phyloP scores from a whole-genome alignment of 345 rosid species.

The Citrus reticulata region DNA sequence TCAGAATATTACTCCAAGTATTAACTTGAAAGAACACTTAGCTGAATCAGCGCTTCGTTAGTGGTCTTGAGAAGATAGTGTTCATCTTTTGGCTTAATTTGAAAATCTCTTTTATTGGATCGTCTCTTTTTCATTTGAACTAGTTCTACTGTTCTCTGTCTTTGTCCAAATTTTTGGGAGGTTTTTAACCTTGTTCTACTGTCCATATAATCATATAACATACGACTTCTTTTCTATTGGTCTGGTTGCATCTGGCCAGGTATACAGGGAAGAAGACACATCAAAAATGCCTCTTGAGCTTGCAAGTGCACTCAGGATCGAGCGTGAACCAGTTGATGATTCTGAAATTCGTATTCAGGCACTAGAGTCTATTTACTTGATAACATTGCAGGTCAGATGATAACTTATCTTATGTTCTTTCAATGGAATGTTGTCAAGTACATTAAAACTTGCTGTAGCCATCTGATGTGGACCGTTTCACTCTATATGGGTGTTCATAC shows the following conservation, averaged over 20 bases:
- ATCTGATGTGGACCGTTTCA: not conserved
- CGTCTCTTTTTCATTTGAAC: not conserved
- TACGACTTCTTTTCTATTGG: slow-evolving; percentile 1
- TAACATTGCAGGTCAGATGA: slow-evolving; percentile 56
- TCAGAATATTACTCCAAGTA: not conserved
- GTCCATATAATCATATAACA: not conserved
- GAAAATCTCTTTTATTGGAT: not conserved
- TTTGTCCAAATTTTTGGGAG: not conserved
- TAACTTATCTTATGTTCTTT: not conserved
- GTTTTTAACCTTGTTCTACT: not conserved
- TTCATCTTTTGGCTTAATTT: not conserved
- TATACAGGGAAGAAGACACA: slow-evolving; percentile 58
- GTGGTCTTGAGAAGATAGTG: not conserved
- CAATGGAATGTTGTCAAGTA: not conserved
- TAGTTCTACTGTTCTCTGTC: not conserved
- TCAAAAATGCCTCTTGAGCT: slow-evolving; percentile 90
- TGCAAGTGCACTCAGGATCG: slow-evolving; percentile 77
- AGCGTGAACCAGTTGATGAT: slow-evolving; percentile 83
- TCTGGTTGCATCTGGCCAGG: slow-evolving; percentile 28
- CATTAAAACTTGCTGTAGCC: not conserved
- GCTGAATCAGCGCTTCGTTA: not conserved
- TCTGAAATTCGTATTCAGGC: slow-evolving; percentile 76
- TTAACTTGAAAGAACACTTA: not conserved
- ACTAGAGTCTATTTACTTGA: slow-evolving; percentile 82
- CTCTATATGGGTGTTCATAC: not conserved